Evolutionary conservation across 192 early-diverging fungal genomes (phyloP).

Genomic region (Geranomyces variabilis): DNA sequence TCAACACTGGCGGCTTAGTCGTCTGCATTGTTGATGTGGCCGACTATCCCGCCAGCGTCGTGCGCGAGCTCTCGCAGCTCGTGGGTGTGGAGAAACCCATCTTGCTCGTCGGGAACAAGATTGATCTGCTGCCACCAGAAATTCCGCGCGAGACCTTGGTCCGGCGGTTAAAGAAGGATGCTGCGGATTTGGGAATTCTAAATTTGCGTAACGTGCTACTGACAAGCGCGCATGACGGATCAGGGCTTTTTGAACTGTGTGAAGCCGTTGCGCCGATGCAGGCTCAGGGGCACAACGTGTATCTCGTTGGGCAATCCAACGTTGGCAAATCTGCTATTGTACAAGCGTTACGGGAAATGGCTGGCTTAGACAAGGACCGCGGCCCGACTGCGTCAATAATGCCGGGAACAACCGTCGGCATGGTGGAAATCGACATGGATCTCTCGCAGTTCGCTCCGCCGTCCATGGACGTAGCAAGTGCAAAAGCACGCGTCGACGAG

Average conservation of each 20-base stretch:
- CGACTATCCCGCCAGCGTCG: slow-evolving; percentile 70
- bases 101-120: slow-evolving; percentile 73
- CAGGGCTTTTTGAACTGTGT: slow-evolving; percentile 21
- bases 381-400: slow-evolving; percentile 61
- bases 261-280: slow-evolving; percentile 43
- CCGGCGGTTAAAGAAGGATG: not conserved
- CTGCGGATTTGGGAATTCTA: not conserved
- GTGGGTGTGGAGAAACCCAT: slow-evolving; percentile 53
- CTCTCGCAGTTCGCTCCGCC: not conserved
- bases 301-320: slow-evolving; percentile 74
- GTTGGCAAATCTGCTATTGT: slow-evolving; percentile 79
- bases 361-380: slow-evolving; percentile 26
- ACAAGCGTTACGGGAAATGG: slow-evolving; percentile 64
- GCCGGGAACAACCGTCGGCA: slow-evolving; percentile 77
- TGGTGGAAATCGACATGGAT: slow-evolving; percentile 52
- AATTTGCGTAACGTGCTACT: slow-evolving; percentile 14
- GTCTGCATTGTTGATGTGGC: slow-evolving; percentile 67
- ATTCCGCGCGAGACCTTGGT: slow-evolving; percentile 5
- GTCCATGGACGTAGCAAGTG: not conserved
- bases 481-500: not conserved
- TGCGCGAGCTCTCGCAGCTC: slow-evolving; percentile 50
- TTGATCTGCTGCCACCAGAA: slow-evolving; percentile 66
- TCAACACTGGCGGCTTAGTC: slow-evolving; percentile 51
- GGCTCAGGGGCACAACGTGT: slow-evolving; percentile 57
- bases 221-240: slow-evolving; percentile 17